A percentile compares a stretch with the other conserved stretches of the same genome.
phyloP scores from a whole-genome alignment of 2,329 filamentous ascomycete genomes.

The Lanzia echinophila region DNA sequence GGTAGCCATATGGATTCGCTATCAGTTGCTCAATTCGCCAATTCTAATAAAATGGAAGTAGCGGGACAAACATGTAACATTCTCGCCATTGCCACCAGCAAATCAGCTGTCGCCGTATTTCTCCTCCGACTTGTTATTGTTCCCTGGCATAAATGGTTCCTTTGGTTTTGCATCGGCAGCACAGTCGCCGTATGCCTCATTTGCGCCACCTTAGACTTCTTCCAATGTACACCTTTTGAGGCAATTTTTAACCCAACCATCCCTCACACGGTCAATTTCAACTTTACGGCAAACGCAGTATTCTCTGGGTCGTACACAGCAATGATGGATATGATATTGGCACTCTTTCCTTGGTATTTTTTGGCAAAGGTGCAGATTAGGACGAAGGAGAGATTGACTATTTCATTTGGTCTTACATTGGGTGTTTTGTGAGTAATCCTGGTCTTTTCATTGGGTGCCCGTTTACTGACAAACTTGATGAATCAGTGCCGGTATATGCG shows the following conservation, averaged over 20 bases:
- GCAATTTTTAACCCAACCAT: slow-evolving; percentile 1
- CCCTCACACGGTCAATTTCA: not conserved
- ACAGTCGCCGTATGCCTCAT: not conserved
- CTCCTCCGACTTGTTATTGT: slow-evolving; percentile 2
- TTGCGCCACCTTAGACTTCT: not conserved
- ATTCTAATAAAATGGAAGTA: slow-evolving; percentile 5
- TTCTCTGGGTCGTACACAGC: not conserved
- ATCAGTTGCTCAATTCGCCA: not conserved
- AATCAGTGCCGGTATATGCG: slow-evolving; percentile 2
- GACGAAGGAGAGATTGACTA: slow-evolving; percentile 1
- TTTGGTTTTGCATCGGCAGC: not conserved
- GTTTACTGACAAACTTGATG: not conserved
- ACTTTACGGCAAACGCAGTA: not conserved
- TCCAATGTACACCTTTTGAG: not conserved
- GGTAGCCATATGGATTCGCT: not conserved
- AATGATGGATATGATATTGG: slow-evolving; percentile 1
- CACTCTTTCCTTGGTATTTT: slow-evolving; percentile 7
- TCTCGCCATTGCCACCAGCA: not conserved
- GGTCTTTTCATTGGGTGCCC: not conserved
- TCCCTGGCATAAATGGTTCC: slow-evolving; percentile 4
- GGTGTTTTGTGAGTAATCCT: slow-evolving; percentile 1
- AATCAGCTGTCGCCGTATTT: slow-evolving; percentile 3
- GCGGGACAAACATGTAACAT: slow-evolving; percentile 6
- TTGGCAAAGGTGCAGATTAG: not conserved
- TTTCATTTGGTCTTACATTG: slow-evolving; percentile 2